Evolutionary conservation across 202 grass and related monocot genomes (phyloP).

Genomic region (Miscanthus sacchariflorus): DNA sequence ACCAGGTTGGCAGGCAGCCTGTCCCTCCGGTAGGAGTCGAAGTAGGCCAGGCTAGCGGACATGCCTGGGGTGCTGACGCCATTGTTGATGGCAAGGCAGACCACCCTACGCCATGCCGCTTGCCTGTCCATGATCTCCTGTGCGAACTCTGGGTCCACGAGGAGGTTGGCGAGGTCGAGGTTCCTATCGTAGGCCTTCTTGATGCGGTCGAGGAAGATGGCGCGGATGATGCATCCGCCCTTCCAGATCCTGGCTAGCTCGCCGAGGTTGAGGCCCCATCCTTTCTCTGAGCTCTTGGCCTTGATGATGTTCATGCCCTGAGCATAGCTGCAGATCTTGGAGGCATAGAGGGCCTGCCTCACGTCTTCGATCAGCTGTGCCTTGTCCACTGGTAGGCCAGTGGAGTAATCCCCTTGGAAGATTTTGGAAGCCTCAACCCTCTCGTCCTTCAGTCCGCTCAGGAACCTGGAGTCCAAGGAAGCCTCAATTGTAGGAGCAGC

Average conservation of each 20-base stretch:
- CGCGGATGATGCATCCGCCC: conserved; percentile 88
- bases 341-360: conserved; percentile 83
- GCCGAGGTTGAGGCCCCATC: conserved; percentile 77
- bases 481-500: conserved; percentile 85
- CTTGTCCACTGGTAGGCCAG: conserved; percentile 63
- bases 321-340: conserved; percentile 91
- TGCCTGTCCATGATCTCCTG: conserved; percentile 90
- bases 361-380: conserved; percentile 84
- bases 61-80: conserved; percentile 87
- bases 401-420: conserved; percentile 67
- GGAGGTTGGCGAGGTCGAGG: conserved; percentile 63
- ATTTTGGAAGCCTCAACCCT: conserved; percentile 65
- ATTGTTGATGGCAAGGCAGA: conserved; percentile 80
- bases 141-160: conserved; percentile 83
- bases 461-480: conserved; percentile 85
- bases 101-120: conserved; percentile 66
- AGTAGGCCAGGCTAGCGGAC: conserved; percentile 79
- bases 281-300: conserved; percentile 82
- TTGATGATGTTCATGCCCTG: conserved; percentile 95
- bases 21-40: conserved; percentile 81
- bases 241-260: conserved; percentile 96
- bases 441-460: conserved; percentile 84
- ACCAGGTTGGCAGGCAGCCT: conserved; percentile 80
- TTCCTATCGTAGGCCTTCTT: conserved; percentile 89
- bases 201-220: conserved; percentile 92